Percentiles rank a stretch among this genome's conserved stretches.
Evolutionary conservation across 805 yeast genomes (phyloP).

Genomic region (Sungouiozyma ichnusensis): DNA sequence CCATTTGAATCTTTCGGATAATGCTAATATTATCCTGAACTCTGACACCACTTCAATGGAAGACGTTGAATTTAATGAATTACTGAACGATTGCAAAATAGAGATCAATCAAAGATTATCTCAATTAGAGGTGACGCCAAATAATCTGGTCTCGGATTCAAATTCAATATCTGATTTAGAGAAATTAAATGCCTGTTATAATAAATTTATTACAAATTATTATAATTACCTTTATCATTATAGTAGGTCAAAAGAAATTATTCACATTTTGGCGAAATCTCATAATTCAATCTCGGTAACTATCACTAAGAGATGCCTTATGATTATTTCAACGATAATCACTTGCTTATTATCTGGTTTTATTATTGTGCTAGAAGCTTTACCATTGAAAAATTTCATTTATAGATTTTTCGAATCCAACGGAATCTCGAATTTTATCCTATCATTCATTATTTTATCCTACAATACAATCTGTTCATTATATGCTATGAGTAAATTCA

Average conservation of each 20-base stretch:
- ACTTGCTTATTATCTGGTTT: conserved; percentile 12
- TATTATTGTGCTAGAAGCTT: conserved; percentile 16
- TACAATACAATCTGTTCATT: conserved; percentile 22
- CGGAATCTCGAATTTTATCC: conserved; percentile 14
- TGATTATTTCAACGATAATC: conserved; percentile 8
- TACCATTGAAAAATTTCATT: conserved; percentile 21
- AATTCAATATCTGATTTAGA: conserved; percentile 9
- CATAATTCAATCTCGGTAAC: conserved; percentile 6
- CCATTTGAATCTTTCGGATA: conserved; percentile 19
- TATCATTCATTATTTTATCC: conserved; percentile 17
- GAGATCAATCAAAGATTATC: conserved; percentile 18
- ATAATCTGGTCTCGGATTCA: conserved; percentile 4
- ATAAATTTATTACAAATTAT: conserved; percentile 22
- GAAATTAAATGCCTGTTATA: conserved; percentile 20
- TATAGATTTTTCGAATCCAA: conserved; percentile 15
- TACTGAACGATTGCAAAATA: conserved; percentile 18
- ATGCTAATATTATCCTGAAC: conserved; percentile 16
- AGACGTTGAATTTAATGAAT: conserved; percentile 17
- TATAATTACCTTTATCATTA: conserved; percentile 22
- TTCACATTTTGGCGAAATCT: conserved; percentile 22
- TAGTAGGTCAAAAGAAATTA: conserved; percentile 18
- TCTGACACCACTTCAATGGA: conserved; percentile 13
- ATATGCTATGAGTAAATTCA: conserved; percentile 26
- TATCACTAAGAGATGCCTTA: conserved; percentile 1
- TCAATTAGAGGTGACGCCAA: conserved; percentile 9